Evolutionary conservation across 345 rosid species (phyloP).

Genomic region (Sonneratia caseolaris): DNA sequence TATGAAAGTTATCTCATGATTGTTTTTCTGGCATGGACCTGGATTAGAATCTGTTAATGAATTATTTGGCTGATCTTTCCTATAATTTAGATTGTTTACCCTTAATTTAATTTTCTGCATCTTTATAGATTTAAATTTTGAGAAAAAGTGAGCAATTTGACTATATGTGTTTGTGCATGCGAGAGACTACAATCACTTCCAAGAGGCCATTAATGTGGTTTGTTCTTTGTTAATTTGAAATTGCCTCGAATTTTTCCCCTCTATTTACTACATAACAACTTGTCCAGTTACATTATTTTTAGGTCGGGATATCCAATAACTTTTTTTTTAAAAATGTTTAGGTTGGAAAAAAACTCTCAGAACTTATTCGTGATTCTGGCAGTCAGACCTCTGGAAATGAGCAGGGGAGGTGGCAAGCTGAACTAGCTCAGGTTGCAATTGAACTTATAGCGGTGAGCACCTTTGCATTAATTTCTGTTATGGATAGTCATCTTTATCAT

Average conservation of each 20-base stretch:
- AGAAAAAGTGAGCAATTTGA: neutral
- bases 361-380: constrained; percentile 86
- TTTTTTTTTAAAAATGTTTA: constrained; percentile 11
- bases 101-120: neutral
- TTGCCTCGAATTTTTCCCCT: neutral
- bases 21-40: too few relatives aligned
- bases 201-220: neutral
- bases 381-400: constrained; percentile 69
- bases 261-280: neutral
- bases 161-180: neutral
- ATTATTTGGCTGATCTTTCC: neutral
- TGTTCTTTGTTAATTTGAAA: neutral
- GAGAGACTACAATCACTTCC: neutral
- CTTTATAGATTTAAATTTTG: neutral
- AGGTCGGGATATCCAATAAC: neutral
- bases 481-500: neutral
- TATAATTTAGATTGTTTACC: neutral
- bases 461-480: neutral
- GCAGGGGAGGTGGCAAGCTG: constrained; percentile 92
- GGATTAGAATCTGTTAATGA: too few relatives aligned
- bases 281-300: neutral
- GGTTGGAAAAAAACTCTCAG: constrained; percentile 97
- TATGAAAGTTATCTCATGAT: too few relatives aligned
- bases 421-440: constrained; percentile 89
- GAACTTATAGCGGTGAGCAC: constrained; percentile 81